Base-by-base conservation (phyloP, 331 rosid genomes). In the Pyrus hybrid region DNA sequence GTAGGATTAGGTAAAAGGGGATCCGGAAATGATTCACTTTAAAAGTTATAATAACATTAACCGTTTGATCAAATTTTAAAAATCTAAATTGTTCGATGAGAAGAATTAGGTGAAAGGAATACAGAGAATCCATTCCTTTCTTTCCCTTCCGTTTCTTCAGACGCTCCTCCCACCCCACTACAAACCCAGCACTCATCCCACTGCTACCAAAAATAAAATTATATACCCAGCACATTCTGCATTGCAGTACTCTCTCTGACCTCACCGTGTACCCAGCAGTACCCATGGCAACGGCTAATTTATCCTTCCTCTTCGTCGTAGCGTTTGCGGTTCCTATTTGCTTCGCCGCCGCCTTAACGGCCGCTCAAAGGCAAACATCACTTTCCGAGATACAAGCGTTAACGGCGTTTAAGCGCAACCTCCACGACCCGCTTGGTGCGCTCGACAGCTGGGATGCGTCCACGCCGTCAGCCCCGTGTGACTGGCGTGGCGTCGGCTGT, bases 401-500 rank as follows among this genome's bases (percentile, higher is more conserved):
- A 26, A 82, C 75, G 14, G 32, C 85, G 13, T 92, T 90, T 82
- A 92, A 83, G 82, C 67, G 25, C 32, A 67, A 8, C 65, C 88
- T 92, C 67, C 77, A 76, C n/a, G 96, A 92, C 76, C 97, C 96
- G 1, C 86, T 88, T 0, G 92, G 91, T 29, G 80, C 85, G 23
- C 62, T 92, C 17, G 86, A 83, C 68, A 74, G 82, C 5, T 92
- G 93, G 97, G 88, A 84, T 63, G 56, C 93, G 1, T 70, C 93
- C 75, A 80, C 90, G 7, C 84, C 91, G 0, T 77, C 86, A 3
- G 92, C 97, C 12, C 97, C 93, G 25, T 88, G 93, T 47, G 97
- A 92, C 83, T 92, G 93, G 93, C 87, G 77, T 17, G 93, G 97
- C 76, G 80, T 88, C 49, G 41, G 79, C 20, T 92, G 97, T 70